Base-by-base conservation (phyloP, 768 basidiomycete species). In the Scleroderma citrinum region DNA sequence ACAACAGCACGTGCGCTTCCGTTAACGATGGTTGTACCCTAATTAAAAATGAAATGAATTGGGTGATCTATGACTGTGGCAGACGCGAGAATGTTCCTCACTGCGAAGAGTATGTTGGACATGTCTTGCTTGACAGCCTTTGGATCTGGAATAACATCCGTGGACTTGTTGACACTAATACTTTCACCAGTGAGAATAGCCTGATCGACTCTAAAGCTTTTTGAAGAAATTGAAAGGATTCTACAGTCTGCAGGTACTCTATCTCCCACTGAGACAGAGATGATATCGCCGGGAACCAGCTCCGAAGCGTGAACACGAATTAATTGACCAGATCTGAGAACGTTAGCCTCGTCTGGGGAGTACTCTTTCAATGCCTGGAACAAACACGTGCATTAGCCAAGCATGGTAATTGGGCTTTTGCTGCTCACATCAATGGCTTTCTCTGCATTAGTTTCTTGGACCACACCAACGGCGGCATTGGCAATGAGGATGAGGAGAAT, bases 111-210 rank as follows among this genome's bases (percentile, higher is more conserved):
- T 70, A 96, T 96, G 68, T 97, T 98, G 49, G 78, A 83, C 94
- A 95, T 95, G 60, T 99, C 95, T 69, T 98, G 95, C 69, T 95
- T 96, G 50, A 98, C 95, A 7, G 94, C 95, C 56, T 74, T 78
- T 31, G 59, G 42, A 60, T 97, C 95, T 10, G 71, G 56, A 40
- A 99, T 84, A 26, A 76, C 69, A 8, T 80, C 80, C 6, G 78
- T 62, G 17, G 72, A 79, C 71, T 99, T 99, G 72, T 82, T 80
- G 36, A 97, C 94, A 55, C 89, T 92, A 50, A 75, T 76, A 57
- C 87, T 91, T 71, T 99, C 95, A 21, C 95, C 95, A 2, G 95
- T 99, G 45, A 99, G 77, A 61, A 98, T 89, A 29, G 95, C 94
- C 68, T 99, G 95, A 67, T 98, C 95, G 46, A 97, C 75, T 45